Base-by-base conservation (phyloP, 2,329 filamentous ascomycete genomes). In the Leptographium radiaticola region DNA sequence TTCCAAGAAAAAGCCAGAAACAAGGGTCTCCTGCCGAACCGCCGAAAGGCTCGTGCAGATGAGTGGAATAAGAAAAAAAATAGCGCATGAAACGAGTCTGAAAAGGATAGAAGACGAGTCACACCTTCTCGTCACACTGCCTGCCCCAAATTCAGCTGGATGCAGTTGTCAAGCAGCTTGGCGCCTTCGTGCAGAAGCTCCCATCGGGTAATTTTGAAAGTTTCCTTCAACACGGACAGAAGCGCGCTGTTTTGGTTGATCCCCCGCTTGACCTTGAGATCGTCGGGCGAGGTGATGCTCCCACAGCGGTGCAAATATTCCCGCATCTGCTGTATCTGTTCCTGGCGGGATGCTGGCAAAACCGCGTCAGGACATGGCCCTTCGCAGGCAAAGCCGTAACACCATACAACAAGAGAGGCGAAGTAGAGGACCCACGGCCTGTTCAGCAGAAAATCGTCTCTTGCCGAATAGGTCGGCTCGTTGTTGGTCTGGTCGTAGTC, bases 381-480 rank as follows among this genome's bases (percentile, higher is more conserved):
- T 61, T 97, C 93, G 20, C 95, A 73, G 0, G 91, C 89, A 65
- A 83, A 96, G 2, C 90, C 91, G 63, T 97, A 98, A 56, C 83
- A 89, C 93, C 93, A 98, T 1, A 97, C 87, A 25, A 96, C 88
- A 15, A 98, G 75, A 0, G 84, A 83, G 1, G 93, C 88, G 64
- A 95, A 94, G 68, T 96, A 98, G 51, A 97, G 74, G 12, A 96
- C 89, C 91, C 93, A 98, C 0, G 91, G 88, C 16, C 93, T 78
- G 63, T 97, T 95, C 56, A 97, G 77, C 2, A 96, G 75, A 52
- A 89, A 86, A 62, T 98, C 93, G 62, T 95, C 87, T 20, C 89
- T 80, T 0, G 90, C 89, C 18, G 83, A 84, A 67, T 97, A 98
- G 8, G 76, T 55, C 34, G 39, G 6, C 31, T 57, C 55, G 15